A percentile compares a stretch with the other conserved stretches of the same genome.
phyloP scores from a whole-genome alignment of 352 stramenopile species.

The Phytopythium kandeliae region DNA sequence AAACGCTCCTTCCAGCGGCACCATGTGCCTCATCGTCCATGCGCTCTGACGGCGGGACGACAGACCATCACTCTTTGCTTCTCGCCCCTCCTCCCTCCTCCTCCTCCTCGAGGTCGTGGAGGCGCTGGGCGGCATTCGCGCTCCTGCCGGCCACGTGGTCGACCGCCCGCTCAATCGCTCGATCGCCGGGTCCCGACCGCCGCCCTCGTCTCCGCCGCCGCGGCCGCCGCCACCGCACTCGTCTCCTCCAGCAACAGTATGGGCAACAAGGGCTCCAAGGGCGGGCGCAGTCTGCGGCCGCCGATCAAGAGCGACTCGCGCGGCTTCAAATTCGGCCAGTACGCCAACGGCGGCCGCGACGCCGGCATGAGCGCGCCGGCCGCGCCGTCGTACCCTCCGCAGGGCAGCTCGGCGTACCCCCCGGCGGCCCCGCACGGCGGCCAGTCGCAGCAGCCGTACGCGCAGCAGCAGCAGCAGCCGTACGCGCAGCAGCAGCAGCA shows the following conservation, averaged over 20 bases:
- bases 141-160: no score
- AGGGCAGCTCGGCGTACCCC: conserved; percentile 13
- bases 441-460: conserved; percentile 4
- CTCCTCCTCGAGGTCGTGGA: no score
- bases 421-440: conserved; percentile 18
- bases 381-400: conserved; percentile 50
- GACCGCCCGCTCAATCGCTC: no score
- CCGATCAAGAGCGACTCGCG: conserved; percentile 83
- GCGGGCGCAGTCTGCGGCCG: conserved; percentile 50
- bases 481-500: conserved; percentile 17
- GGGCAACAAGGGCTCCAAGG: conserved; percentile 85
- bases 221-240: not conserved
- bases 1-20: no score
- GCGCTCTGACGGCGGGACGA: no score
- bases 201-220: no score
- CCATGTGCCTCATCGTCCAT: no score
- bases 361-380: conserved; percentile 67
- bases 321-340: conserved; percentile 68
- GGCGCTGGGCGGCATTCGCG: no score
- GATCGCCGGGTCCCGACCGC: no score
- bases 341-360: conserved; percentile 41
- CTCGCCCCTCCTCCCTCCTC: no score
- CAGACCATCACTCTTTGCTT: no score
- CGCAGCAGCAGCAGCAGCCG: conserved; percentile 18
- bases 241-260: conserved; percentile 19